phyloP scores from a whole-genome alignment of 164 flowering plant genomes.

The Malania oleifera region DNA sequence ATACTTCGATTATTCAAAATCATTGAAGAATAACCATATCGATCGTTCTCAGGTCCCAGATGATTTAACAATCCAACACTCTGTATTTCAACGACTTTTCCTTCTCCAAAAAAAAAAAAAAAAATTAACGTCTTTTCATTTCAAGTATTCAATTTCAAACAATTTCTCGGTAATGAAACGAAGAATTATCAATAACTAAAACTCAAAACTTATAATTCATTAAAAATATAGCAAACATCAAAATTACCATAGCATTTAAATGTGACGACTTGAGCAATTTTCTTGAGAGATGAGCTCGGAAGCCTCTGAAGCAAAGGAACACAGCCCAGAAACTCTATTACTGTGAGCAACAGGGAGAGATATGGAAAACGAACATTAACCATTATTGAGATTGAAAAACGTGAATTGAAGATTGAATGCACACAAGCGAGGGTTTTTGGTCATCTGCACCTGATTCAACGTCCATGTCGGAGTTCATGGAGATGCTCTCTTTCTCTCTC shows the following conservation, averaged over 20 bases:
- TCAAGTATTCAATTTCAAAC: too few species aligned
- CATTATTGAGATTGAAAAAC: too few species aligned
- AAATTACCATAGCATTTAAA: slow-evolving; percentile 54
- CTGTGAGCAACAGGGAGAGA: slow-evolving; percentile 28
- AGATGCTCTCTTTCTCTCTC: slow-evolving; percentile 28
- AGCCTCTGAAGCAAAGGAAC: slow-evolving; percentile 84
- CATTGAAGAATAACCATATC: too few species aligned
- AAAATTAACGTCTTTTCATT: too few species aligned
- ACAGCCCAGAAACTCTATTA: slow-evolving; percentile 64
- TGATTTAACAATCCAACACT: too few species aligned
- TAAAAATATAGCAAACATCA: too few species aligned
- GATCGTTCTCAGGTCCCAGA: too few species aligned
- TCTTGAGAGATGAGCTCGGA: slow-evolving; percentile 60
- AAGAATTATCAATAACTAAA: not conserved
- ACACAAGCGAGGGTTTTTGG: slow-evolving; percentile 75
- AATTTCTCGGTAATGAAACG: not conserved
- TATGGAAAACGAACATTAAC: not conserved
- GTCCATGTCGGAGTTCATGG: slow-evolving; percentile 88
- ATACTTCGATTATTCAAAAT: too few species aligned
- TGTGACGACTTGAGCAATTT: slow-evolving; percentile 55
- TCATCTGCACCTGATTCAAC: slow-evolving; percentile 49
- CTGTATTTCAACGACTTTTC: too few species aligned
- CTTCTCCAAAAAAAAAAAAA: too few species aligned
- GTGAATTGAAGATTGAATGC: too few species aligned
- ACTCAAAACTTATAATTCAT: not conserved